Base-by-base conservation (phyloP, 805 yeast genomes). In the Nadsonia fulvescens region DNA sequence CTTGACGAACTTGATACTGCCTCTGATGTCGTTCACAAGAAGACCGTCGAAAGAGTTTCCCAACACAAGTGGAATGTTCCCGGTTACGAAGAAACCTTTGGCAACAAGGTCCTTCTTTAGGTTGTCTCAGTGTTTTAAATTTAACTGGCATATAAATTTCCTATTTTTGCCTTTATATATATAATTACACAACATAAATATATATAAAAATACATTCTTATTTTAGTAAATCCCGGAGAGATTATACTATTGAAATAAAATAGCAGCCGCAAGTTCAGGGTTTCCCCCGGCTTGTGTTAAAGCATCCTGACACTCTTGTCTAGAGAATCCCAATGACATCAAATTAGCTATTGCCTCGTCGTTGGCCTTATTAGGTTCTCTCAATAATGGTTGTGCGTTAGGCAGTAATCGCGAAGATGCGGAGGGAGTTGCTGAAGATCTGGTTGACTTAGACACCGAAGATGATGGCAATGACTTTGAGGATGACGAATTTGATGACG, bases 61-160 rank as follows among this genome's bases (percentile, higher is more conserved):
- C 74, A 83, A 66, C 93, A 94, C 59, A 77, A 77, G 65, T 83
- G 93, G 91, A 79, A 78, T 50, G 92, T 83, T 43, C 96, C 96
- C 46, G 93, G 94, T 46, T 89, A 89, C 73, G 73, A 77, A 61
- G 96, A 89, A 61, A 89, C 83, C 72, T 89, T 89, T 56, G 96
- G 96, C 58, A 79, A 77, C 54, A 70, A 86, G 60, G 81, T 86
- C 47, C 81, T 82, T 54, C 89, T 86, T 95, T 38, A 49, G 54
- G 25, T 11, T 8, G n/a, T 20, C 19, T 6, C 18, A 15, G n/a
- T 18, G 14, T n/a, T n/a, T n/a, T n/a, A n/a, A n/a, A n/a, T n/a
- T n/a, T n/a, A n/a, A n/a, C n/a, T n/a, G n/a, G n/a, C n/a, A n/a
- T n/a, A n/a, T n/a, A n/a, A n/a, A n/a, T n/a, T n/a, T n/a, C n/a